Evolutionary conservation across 306 rosid genomes (phyloP).

Genomic region (barrel medic (Medicago truncatula)): MtrunA17r5.0-ANR NC_053049.1:32684501-32685000

Average conservation of each 20-base stretch:
- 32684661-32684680: slow-evolving; percentile 63
- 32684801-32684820: slow-evolving; percentile 66
- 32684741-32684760: slow-evolving; percentile 71
- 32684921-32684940: not conserved
- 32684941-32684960: slow-evolving; percentile 5
- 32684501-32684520: slow-evolving; percentile 23
- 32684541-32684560: slow-evolving; percentile 10
- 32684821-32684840: slow-evolving; percentile 42
- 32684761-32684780: slow-evolving; percentile 71
- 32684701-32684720: slow-evolving; percentile 72
- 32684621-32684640: slow-evolving; percentile 63
- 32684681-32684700: slow-evolving; percentile 81
- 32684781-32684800: slow-evolving; percentile 66
- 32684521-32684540: not conserved
- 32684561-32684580: slow-evolving; percentile 15
- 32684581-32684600: slow-evolving; percentile 4
- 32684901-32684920: slow-evolving; percentile 15
- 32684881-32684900: not conserved
- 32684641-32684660: slow-evolving; percentile 62
- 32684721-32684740: slow-evolving; percentile 61
- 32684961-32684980: not conserved
- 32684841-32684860: slow-evolving; percentile 4
- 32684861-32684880: slow-evolving; percentile 34
- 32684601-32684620: slow-evolving; percentile 80
- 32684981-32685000: not conserved